Evolutionary conservation across 1,284 basidiomycete genomes (phyloP), one percentile per base, ranked within the genome.

Genomic region (Wallemia mellicola): DNA sequence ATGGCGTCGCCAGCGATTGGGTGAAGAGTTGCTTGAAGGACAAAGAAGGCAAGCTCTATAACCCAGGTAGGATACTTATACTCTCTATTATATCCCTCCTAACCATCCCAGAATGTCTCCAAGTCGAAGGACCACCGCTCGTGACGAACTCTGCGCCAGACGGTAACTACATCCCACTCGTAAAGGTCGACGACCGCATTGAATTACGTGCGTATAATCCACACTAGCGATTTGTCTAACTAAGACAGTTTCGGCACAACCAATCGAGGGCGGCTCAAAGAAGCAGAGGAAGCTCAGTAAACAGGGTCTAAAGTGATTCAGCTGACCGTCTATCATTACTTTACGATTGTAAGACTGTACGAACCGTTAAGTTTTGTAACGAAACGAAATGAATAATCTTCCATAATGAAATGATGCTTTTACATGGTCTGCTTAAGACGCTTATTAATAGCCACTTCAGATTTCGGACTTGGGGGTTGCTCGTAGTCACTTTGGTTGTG

Each of bases 11-110:
- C 25, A 28, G 17, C 7, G 55, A 57, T 24, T 57, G 55, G 55
- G 27, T 57, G 15, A 57, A 57, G 11, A 26, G 27, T 25, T 7
- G 15, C 15, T 25, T 57, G 24, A 57, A 57, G 24, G 24, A 26
- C 55, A 57, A 57, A 28, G 55, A 57, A n/a, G 55, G 55, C 15
- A 57, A 57, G 55, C 25, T 27, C 24, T 57, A 57, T 25, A 57
- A 57, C 15, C 55, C 55, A 55, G 54, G 30, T 32, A 19, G 30
- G 30, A 9, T 32, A 32, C 9, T 32, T 32, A 19, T 19, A 32
- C 7, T 32, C 9, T 32, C 9, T 9, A 32, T 32, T 9, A 9
- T 32, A 9, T 32, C 30, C 7, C 30, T 9, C 30, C 30, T n/a
- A 32, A 7, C 9, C 30, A 9, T 19, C 7, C 7, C 30, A 48